Evolutionary conservation across 768 basidiomycete genomes (phyloP).

Genomic region (Kwoniella sp.): DNA sequence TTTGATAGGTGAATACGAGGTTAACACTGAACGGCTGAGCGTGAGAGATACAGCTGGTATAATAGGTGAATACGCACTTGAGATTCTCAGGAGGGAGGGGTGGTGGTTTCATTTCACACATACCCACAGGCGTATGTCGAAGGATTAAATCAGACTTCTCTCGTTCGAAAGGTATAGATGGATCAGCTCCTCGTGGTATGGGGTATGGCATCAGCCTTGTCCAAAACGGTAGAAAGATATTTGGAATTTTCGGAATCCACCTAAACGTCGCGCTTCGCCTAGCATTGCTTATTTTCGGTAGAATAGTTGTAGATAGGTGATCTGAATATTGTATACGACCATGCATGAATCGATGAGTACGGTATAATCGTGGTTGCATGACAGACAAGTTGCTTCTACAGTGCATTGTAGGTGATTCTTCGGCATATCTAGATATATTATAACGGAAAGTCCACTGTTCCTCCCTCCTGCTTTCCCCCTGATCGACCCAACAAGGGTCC

Average conservation of each 20-base stretch:
- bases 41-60: conserved; percentile 2
- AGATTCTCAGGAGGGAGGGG: conserved; percentile 33
- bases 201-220: too few relatives aligned
- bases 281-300: too few relatives aligned
- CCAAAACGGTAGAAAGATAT: too few relatives aligned
- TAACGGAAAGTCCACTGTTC: too few relatives aligned
- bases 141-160: not conserved
- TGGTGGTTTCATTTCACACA: conserved; percentile 6
- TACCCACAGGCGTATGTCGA: not conserved
- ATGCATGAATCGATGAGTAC: not conserved
- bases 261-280: too few relatives aligned
- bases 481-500: too few relatives aligned
- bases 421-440: too few relatives aligned
- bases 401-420: too few relatives aligned
- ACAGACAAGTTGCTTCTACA: too few relatives aligned
- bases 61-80: conserved; percentile 15
- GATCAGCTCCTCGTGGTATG: not conserved
- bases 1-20: conserved; percentile 17
- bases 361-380: too few relatives aligned
- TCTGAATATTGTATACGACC: not conserved
- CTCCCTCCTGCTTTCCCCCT: too few relatives aligned
- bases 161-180: not conserved
- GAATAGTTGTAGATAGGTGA: not conserved
- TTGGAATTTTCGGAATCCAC: too few relatives aligned
- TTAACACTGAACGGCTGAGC: conserved; percentile 7